Conservation (phyloP, 208 protist species). For the Herpetomonas samuelpessoai region DNA sequence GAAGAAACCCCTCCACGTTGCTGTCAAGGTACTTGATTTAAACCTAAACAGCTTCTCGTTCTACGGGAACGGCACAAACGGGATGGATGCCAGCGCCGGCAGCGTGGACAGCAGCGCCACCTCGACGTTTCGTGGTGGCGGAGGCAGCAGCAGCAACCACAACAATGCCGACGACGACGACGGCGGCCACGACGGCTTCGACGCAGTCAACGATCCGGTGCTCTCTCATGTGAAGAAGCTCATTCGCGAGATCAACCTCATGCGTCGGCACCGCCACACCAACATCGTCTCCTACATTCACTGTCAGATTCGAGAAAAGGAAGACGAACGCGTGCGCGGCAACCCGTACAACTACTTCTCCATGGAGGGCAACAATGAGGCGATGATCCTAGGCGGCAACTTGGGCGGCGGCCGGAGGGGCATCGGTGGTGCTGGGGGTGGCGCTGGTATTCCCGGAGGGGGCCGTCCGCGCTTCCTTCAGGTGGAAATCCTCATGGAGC, state of each 20-base stretch:
- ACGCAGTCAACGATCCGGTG: background rate
- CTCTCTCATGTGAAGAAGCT: constrained; percentile 30
- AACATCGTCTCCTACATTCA: constrained; percentile 85
- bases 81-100: background rate
- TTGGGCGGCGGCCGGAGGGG: background rate
- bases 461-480: constrained; percentile 18
- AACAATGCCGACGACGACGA: background rate
- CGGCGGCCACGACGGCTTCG: background rate
- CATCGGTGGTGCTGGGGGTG: background rate
- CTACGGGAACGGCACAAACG: background rate
- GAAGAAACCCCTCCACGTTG: constrained; percentile 22
- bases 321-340: constrained; percentile 24
- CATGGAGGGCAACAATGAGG: background rate
- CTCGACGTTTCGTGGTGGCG: background rate
- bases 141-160: background rate
- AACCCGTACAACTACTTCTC: background rate
- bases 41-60: constrained; percentile 9
- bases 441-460: background rate
- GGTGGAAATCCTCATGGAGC: constrained; percentile 88
- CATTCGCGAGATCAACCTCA: constrained; percentile 77
- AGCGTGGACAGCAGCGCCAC: constrained; percentile 2
- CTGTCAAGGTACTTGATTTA: constrained; percentile 82
- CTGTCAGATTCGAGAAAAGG: constrained; percentile 58
- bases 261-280: constrained; percentile 67
- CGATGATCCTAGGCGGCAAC: background rate